Base-by-base conservation (phyloP, 768 basidiomycete genomes). In the Gloeophyllum trabeum region DNA sequence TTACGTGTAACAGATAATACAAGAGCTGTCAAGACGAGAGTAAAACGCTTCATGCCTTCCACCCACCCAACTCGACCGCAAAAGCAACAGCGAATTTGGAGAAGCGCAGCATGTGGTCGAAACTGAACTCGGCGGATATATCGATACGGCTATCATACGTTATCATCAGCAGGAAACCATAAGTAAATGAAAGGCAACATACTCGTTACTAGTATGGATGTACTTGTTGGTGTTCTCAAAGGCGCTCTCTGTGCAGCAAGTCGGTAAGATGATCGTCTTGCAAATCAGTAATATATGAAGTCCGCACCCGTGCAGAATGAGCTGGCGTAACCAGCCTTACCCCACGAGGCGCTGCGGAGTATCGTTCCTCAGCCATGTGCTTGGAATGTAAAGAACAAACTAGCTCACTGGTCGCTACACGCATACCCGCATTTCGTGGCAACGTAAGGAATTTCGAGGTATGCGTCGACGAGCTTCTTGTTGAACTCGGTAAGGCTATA, bases 391-490 rank as follows among this genome's bases (percentile, higher is more conserved):
- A 50, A 51, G 50, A 55, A 58, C 54, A 48, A 28, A 49, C 51
- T 39, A 28, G 47, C 69, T 56, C 63, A 89, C 85, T 93, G 90
- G 61, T 94, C 91, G 51, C 84, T 88, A 69, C 91, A 96, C 41
- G 89, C 90, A 55, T 96, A 94, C 25, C 86, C 89, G 64, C 92
- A 94, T 66, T 82, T 70, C 43, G 92, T 96, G 68, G 87, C 78
- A 21, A 76, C 81, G 51, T 75, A 88, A 21, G 91, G 90, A 49
- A 94, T 90, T 54, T 77, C 71, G 42, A 93, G 73, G 58, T 96
- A 96, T 44, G 63, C 52, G 24, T 83, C 74, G 12, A 94, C 76
- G 22, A 93, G 69, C 43, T 72, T 60, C 65, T 77, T 85, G 61
- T 93, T 85, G 62, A 86, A 81, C 35, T 75, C 62, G 2, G 90